Base-by-base conservation (phyloP, 305 asterid species). In the Solanum hybrid region DNA sequence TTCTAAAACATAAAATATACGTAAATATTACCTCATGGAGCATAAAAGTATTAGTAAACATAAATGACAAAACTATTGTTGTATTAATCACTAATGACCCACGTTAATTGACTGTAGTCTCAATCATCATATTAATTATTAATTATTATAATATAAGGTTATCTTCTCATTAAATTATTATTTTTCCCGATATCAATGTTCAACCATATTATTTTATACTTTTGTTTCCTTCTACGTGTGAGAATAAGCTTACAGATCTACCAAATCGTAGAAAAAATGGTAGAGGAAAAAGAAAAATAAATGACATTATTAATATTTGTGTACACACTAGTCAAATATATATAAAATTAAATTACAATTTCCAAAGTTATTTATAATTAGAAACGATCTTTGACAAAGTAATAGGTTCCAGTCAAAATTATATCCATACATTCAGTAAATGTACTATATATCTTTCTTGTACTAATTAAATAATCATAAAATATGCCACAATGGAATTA, bases 71-170 rank as follows among this genome's bases (percentile, higher is more conserved):
- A 81, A 15, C 15, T 13, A 83, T 36, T 45, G 20, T 17, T 7
- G 77, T 68, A 15, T 33, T 78, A 90, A 85, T 61, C 80, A 89
- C 86, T 87, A 90, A 73, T 36, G 45, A 32, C 76, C 91, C 90
- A 75, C 82, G 41, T 77, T 65, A 39, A 87, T 68, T 76, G 77
- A 31, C 38, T 29, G 1, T 90, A 32, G 37, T 89, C 89, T 86
- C 22, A 29, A 82, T 86, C 91, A 11, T 39, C 70, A 78, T 85
- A 31, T 75, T 75, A 75, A 24, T 70, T 72, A 72, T 70, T 65
- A 13, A 0, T 36, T 8, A 36, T 2, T 36, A 77, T 88, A 61
- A 61, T 10, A 89, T 38, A 38, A 45, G 34, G 27, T 14, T 22
- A 78, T 61, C 20, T 10, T 79, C 12, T 17, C 37, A 89, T 36